phyloP scores from a whole-genome alignment of 495 filamentous ascomycete species.

The Xylaria castorea region DNA sequence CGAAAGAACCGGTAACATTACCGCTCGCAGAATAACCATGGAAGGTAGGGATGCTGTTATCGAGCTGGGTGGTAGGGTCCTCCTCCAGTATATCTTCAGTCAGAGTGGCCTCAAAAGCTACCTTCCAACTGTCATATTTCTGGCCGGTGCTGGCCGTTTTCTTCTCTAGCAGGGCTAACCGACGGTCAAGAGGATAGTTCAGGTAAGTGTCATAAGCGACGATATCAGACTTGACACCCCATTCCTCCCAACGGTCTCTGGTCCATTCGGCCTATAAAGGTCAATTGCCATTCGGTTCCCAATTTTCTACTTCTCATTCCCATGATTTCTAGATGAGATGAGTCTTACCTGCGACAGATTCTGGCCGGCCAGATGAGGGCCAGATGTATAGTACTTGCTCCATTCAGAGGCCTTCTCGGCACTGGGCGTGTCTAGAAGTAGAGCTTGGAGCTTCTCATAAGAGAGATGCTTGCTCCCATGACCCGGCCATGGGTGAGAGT shows the following conservation, averaged over 20 bases:
- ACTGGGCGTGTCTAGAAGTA: slow-evolving; percentile 75
- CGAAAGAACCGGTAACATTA: slow-evolving; percentile 80
- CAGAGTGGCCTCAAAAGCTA: slow-evolving; percentile 80
- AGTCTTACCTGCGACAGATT: slow-evolving; percentile 67
- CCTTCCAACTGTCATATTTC: slow-evolving; percentile 53
- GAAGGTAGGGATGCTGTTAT: slow-evolving; percentile 86
- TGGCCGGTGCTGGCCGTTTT: slow-evolving; percentile 28
- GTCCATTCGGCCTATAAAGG: slow-evolving; percentile 80
- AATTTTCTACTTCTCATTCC: neutral
- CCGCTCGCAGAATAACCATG: slow-evolving; percentile 93
- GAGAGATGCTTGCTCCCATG: slow-evolving; percentile 49
- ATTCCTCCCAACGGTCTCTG: slow-evolving; percentile 80
- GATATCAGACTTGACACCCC: slow-evolving; percentile 76
- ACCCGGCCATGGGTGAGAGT: slow-evolving; percentile 49
- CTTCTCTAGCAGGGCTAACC: slow-evolving; percentile 77
- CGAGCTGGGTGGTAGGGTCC: slow-evolving; percentile 75
- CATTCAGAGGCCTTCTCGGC: slow-evolving; percentile 74
- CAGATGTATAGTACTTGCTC: slow-evolving; percentile 89
- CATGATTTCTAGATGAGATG: neutral
- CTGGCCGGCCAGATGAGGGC: slow-evolving; percentile 86
- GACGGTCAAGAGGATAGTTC: slow-evolving; percentile 85
- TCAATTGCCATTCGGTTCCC: neutral
- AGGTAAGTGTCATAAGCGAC: slow-evolving; percentile 87
- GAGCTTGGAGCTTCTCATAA: slow-evolving; percentile 71
- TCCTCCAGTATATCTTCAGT: slow-evolving; percentile 88